A percentile compares a stretch with the other conserved stretches of the same genome.
These are phyloP conservation scores for Clohesyomyces aquaticus DNA, from an alignment of 495 filamentous ascomycete species.

Conservation along the genomic window DNA sequence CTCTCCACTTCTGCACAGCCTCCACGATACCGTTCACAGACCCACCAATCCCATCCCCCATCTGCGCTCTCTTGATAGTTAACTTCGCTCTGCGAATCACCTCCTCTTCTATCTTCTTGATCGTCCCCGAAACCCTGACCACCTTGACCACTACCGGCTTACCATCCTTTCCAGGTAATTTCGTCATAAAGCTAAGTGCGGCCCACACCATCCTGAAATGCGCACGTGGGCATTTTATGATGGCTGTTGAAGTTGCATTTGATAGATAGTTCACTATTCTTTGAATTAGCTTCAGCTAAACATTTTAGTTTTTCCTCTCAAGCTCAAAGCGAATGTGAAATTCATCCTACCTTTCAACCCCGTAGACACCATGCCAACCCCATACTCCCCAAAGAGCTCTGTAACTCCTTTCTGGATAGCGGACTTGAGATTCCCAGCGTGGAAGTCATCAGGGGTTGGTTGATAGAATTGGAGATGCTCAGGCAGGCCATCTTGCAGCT, in stretches of 20 bases:
- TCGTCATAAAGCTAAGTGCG: constrained; percentile 79
- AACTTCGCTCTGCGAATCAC: constrained; percentile 72
- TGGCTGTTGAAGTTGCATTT: constrained; percentile 88
- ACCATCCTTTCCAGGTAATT: constrained; percentile 59
- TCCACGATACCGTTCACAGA: constrained; percentile 59
- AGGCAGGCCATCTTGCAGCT: constrained; percentile 49
- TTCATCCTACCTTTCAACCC: constrained; percentile 72
- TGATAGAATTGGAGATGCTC: constrained; percentile 71
- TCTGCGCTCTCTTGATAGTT: not conserved
- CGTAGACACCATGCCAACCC: constrained; percentile 65
- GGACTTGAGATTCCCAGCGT: constrained; percentile 62
- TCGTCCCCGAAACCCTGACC: constrained; percentile 90
- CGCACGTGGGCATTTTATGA: constrained; percentile 75
- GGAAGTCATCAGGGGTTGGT: constrained; percentile 71
- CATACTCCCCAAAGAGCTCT: constrained; percentile 88
- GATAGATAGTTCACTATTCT: constrained; percentile 87
- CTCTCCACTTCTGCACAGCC: constrained; percentile 46
- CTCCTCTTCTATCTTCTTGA: constrained; percentile 88
- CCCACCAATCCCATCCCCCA: not conserved
- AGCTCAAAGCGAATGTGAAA: too few species aligned
- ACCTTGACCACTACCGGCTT: constrained; percentile 77
- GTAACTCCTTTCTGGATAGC: constrained; percentile 70
- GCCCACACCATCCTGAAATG: constrained; percentile 89
- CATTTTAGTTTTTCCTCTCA: constrained; percentile 1
- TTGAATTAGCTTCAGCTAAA: not conserved